Percentiles rank a stretch among this genome's conserved stretches.
These are phyloP conservation scores for Dothidotthia symphoricarpi DNA, from an alignment of 2,329 filamentous ascomycete genomes.

Conservation along the genomic window DNA sequence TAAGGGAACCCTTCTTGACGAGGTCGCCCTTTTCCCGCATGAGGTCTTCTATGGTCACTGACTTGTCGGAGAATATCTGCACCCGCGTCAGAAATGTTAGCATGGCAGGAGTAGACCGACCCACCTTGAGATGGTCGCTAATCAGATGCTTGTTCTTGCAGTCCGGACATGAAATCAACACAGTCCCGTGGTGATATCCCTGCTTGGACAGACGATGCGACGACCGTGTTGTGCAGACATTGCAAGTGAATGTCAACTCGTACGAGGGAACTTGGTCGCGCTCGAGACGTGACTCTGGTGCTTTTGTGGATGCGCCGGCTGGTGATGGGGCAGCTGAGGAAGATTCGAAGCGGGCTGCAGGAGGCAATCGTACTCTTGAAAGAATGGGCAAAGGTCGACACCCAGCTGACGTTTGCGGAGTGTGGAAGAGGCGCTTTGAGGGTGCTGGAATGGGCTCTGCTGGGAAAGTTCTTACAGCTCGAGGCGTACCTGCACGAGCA, in stretches of 20 bases:
- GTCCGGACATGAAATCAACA: constrained; percentile 81
- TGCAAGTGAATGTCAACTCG: constrained; percentile 88
- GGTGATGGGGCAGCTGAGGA: constrained; percentile 19
- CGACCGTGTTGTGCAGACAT: constrained; percentile 77
- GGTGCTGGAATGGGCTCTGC: constrained; percentile 26
- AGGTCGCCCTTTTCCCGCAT: constrained; percentile 72
- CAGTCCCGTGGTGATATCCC: constrained; percentile 87
- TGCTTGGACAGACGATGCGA: constrained; percentile 87
- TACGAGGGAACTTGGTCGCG: constrained; percentile 64
- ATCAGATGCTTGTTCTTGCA: constrained; percentile 91
- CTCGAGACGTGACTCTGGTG: constrained; percentile 38
- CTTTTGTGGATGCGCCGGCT: constrained; percentile 25
- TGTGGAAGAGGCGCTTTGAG: constrained; percentile 26
- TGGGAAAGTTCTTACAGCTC: constrained; percentile 10
- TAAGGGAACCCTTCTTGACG: constrained; percentile 68
- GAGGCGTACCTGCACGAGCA: constrained; percentile 18
- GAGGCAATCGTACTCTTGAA: constrained; percentile 9
- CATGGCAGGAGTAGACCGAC: not conserved
- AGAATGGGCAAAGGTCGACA: constrained; percentile 17
- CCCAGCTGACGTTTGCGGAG: constrained; percentile 28
- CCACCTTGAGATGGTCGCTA: constrained; percentile 75
- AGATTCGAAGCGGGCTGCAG: constrained; percentile 27
- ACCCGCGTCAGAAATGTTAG: constrained; percentile 3
- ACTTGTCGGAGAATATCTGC: constrained; percentile 69
- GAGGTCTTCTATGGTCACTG: constrained; percentile 73